Percentiles rank a stretch among this genome's conserved stretches.
phyloP scores from a whole-genome alignment of 768 basidiomycete species.

The Pleurotus cornucopiae region DNA sequence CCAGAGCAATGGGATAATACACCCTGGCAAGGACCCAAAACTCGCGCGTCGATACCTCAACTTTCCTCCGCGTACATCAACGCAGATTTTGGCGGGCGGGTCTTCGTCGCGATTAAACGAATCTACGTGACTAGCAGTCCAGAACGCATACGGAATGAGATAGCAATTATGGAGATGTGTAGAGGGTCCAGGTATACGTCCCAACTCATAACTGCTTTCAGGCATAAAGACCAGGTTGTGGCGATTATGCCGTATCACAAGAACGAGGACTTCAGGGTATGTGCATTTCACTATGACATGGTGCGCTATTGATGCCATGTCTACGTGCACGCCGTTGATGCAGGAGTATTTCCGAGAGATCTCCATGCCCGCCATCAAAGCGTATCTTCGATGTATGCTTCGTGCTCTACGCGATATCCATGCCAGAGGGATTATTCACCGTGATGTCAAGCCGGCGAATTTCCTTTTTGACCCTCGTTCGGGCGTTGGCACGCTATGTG shows the following conservation, averaged over 20 bases:
- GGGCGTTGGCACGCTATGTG: constrained; percentile 82
- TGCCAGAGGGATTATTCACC: constrained; percentile 82
- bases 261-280: constrained; percentile 89
- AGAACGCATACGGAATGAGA: constrained; percentile 87
- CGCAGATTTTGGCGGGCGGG: constrained; percentile 38
- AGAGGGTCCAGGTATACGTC: constrained; percentile 85
- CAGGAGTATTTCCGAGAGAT: constrained; percentile 78
- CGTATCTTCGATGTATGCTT: constrained; percentile 89
- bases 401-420: constrained; percentile 89
- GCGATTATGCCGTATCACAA: constrained; percentile 91
- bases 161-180: constrained; percentile 82
- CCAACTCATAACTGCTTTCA: constrained; percentile 92
- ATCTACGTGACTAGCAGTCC: constrained; percentile 97
- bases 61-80: constrained; percentile 57
- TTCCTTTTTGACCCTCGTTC: constrained; percentile 89
- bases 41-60: constrained; percentile 35
- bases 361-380: constrained; percentile 71
- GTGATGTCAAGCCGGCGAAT: constrained; percentile 97
- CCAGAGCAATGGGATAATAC: constrained; percentile 74
- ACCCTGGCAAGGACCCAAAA: constrained; percentile 69
- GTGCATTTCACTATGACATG: constrained; percentile 23
- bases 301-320: not conserved
- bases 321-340: not conserved
- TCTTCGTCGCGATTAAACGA: constrained; percentile 91
- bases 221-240: constrained; percentile 88